A percentile compares a stretch with the other conserved stretches of the same genome.
phyloP scores from a whole-genome alignment of 169 alveolate genomes.

The Eimeria falciformis region DNA sequence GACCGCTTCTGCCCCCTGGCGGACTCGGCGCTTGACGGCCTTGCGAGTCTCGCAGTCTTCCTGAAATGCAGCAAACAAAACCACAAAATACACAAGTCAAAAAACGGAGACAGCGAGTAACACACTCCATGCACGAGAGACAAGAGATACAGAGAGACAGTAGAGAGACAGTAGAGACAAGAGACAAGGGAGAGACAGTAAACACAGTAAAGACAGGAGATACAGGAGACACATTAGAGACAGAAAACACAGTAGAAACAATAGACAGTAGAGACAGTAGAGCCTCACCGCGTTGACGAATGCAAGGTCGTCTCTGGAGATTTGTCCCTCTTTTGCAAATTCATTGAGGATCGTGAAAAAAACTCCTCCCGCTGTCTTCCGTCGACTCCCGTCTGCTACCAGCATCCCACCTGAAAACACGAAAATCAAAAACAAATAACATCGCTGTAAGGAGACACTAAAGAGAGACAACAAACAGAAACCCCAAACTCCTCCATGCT shows the following conservation, averaged over 20 bases:
- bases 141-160: background rate
- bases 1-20: background rate
- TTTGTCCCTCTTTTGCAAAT: slow-evolving; percentile 85
- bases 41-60: slow-evolving; percentile 67
- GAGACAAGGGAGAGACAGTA: background rate
- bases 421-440: background rate
- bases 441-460: background rate
- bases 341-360: slow-evolving; percentile 89
- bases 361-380: slow-evolving; percentile 92
- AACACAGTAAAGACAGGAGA: background rate
- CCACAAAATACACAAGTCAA: too few relatives aligned
- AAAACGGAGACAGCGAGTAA: too few relatives aligned
- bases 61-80: slow-evolving; percentile 17
- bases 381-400: slow-evolving; percentile 89
- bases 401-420: slow-evolving; percentile 87
- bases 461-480: background rate
- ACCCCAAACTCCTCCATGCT: background rate
- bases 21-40: slow-evolving; percentile 58
- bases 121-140: too few relatives aligned
- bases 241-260: too few relatives aligned
- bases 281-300: slow-evolving; percentile 81
- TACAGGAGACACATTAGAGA: too few relatives aligned
- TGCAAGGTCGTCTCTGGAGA: slow-evolving; percentile 88
- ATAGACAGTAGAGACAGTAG: background rate
- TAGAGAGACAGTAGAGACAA: background rate